Evolutionary conservation across 176 grass and related monocot genomes (phyloP), one percentile per base, ranked within the genome.

Genomic region (Alloteropsis semialata): DNA sequence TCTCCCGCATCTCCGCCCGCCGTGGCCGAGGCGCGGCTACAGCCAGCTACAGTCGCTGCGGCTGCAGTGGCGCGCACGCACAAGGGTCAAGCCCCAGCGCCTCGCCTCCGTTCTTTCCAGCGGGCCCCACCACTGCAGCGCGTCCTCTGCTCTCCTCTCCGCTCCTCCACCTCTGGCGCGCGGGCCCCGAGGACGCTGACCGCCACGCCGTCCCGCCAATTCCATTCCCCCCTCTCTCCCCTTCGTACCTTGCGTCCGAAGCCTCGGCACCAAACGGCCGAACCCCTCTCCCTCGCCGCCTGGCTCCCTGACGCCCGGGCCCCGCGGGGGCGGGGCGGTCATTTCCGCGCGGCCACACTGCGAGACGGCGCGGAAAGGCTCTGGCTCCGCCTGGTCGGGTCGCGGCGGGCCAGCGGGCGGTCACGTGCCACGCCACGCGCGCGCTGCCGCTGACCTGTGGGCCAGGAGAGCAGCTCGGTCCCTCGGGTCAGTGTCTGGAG

Each of bases 391-490:
- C 83, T 48, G 66, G 81, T 67, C 75, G 75, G 68, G 10, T 30
- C 18, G 37, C 80, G 56, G 10, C 50, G 22, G 2, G 38, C 64
- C 50, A n/a, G 3, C 70, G 1, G 1, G 38, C 6, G 22, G 3
- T 5, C 17, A n/a, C n/a, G n/a, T n/a, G n/a, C 36, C 0, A 37
- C 0, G 63, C 18, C 8, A 0, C 36, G 0, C 11, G 6, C 3
- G 0, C 0, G 0, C 0, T 0, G 2, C 0, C 24, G 0, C 53
- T 81, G 50, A 19, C 0, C 0, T 0, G 39, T 37, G 60, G 88
- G 3, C 19, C 7, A 10, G 1, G 0, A 0, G 0, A 0, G 0
- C n/a, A n/a, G n/a, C n/a, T 3, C 0, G 73, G 78, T 0, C n/a
- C 55, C 0, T 0, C 0, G 0, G 6, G 33, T 85, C 76, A 42